These are phyloP conservation scores for Polyporus tsugae DNA, from an alignment of 1,284 basidiomycete genomes.

Conservation along the genomic window DNA sequence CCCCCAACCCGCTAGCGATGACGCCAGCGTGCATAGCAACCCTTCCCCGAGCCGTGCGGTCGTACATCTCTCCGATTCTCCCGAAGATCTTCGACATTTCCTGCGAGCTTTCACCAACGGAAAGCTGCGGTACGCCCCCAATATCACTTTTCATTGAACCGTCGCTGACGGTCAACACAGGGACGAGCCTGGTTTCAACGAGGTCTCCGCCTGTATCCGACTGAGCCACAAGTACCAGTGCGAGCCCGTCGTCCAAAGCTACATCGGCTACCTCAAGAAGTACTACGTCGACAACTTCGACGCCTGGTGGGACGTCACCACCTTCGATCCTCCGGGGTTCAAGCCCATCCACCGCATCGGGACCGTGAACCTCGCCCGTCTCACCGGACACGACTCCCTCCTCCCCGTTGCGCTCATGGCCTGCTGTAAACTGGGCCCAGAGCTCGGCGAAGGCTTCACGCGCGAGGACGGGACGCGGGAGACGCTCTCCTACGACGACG, in stretches of 20 bases:
- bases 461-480: constrained; percentile 25
- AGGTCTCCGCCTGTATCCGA: constrained; percentile 26
- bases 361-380: constrained; percentile 27
- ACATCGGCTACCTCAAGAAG: constrained; percentile 20
- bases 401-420: constrained; percentile 27
- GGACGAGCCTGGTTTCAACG: constrained; percentile 18
- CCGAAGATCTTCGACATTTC: constrained; percentile 22
- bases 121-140: constrained; percentile 4
- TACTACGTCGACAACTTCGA: constrained; percentile 23
- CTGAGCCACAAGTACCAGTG: constrained; percentile 31
- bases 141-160: background rate
- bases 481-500: constrained; percentile 15
- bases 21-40: background rate
- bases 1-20: constrained; percentile 19
- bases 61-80: constrained; percentile 24
- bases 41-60: background rate
- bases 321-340: constrained; percentile 20
- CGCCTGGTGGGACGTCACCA: constrained; percentile 16
- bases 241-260: constrained; percentile 17
- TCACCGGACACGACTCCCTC: constrained; percentile 15
- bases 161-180: constrained; percentile 2
- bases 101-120: constrained; percentile 14
- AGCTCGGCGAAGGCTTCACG: constrained; percentile 17
- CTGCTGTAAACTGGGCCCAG: constrained; percentile 21
- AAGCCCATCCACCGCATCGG: constrained; percentile 19